phyloP scores from a whole-genome alignment of 805 yeast genomes.

The Yamadazyma phyllophila region DNA sequence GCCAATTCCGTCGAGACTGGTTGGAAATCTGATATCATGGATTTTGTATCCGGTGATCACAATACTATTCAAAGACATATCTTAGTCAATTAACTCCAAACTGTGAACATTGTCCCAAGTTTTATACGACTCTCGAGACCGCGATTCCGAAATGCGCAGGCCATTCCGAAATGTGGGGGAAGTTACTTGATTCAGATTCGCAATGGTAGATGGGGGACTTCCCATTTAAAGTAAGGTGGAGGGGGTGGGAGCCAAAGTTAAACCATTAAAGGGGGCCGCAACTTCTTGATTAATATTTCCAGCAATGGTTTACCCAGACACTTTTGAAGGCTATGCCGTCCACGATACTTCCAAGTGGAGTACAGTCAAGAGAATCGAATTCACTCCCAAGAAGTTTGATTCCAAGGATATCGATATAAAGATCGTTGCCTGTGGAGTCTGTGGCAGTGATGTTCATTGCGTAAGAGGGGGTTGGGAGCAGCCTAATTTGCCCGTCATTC shows the following conservation, averaged over 20 bases:
- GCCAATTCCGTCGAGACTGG: constrained; percentile 38
- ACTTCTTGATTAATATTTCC: not conserved
- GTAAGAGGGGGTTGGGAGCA: constrained; percentile 52
- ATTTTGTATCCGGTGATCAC: constrained; percentile 26
- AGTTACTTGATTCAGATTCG: not conserved
- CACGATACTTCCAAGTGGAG: constrained; percentile 25
- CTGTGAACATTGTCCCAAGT: not conserved
- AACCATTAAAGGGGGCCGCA: not conserved
- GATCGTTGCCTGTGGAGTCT: constrained; percentile 61
- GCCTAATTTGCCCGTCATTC: constrained; percentile 35
- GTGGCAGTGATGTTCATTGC: constrained; percentile 60
- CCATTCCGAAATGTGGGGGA: constrained; percentile 1
- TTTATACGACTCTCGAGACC: not conserved
- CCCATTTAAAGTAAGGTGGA: not conserved
- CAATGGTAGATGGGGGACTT: not conserved
- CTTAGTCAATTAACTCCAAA: not conserved
- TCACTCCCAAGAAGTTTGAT: constrained; percentile 22
- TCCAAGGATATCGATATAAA: constrained; percentile 51
- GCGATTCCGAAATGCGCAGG: not conserved
- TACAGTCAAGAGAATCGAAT: constrained; percentile 25
- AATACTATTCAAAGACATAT: constrained; percentile 8
- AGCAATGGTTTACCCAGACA: constrained; percentile 19
- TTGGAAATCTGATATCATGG: constrained; percentile 36
- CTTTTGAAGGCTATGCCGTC: constrained; percentile 32
- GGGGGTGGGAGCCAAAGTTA: not conserved